Conservation (phyloP, 352 stramenopile species). For the Blastocystis sp. region DNA sequence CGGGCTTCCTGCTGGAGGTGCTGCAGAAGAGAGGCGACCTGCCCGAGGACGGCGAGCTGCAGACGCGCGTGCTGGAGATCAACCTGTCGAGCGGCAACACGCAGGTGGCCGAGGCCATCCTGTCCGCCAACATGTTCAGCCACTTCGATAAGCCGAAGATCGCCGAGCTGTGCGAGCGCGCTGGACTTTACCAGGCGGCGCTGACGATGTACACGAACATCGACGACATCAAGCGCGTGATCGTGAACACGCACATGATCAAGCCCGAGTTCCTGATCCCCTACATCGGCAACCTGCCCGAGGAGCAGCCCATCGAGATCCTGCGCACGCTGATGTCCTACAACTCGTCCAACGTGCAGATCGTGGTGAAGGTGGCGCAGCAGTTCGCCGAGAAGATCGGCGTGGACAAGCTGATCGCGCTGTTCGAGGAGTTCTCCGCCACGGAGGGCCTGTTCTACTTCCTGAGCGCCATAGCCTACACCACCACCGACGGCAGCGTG, state of each 20-base stretch:
- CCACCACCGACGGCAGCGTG: constrained; percentile 90
- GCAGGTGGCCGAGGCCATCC: constrained; percentile 97
- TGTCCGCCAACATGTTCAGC: constrained; percentile 96
- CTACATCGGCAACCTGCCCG: constrained; percentile 96
- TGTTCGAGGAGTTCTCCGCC: constrained; percentile 98
- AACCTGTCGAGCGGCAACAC: constrained; percentile 97
- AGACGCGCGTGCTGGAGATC: constrained; percentile 99
- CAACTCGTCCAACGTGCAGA: constrained; percentile 95
- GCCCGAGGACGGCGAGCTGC: constrained; percentile 94
- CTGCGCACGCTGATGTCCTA: constrained; percentile 96
- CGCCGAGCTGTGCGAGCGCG: constrained; percentile 94
- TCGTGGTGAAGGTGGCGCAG: constrained; percentile 95
- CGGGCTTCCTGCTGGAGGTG: constrained; percentile 96
- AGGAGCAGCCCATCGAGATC: constrained; percentile 92
- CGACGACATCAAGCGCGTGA: constrained; percentile 90
- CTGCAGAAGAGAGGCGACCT: constrained; percentile 93
- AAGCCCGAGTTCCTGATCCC: constrained; percentile 94
- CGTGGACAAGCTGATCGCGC: constrained; percentile 89
- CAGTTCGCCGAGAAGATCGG: constrained; percentile 89
- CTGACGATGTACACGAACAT: constrained; percentile 98
- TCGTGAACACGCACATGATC: constrained; percentile 85
- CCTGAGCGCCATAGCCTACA: constrained; percentile 95
- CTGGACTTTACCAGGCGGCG: constrained; percentile 94
- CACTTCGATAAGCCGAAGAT: constrained; percentile 97
- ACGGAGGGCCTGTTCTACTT: constrained; percentile 98